Conservation (phyloP, 768 basidiomycete genomes). For the Kwoniella dejecticola region DNA sequence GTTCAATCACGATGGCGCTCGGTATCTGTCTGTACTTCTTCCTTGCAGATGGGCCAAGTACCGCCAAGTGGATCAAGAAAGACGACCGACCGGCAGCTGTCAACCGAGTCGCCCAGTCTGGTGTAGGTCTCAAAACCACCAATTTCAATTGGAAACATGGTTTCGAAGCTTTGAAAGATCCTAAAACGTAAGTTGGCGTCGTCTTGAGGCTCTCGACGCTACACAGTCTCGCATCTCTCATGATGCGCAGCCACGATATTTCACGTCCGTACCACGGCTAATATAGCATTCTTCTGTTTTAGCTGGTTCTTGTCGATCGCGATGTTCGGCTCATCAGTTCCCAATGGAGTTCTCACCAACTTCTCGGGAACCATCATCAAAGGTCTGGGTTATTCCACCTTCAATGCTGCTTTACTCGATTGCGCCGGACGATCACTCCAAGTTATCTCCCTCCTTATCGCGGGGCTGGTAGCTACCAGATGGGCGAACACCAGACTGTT, state of each 20-base stretch:
- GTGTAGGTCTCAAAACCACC: conserved; percentile 54
- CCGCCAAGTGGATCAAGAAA: conserved; percentile 52
- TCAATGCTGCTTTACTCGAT: conserved; percentile 54
- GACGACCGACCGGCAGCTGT: conserved; percentile 52
- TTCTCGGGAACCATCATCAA: conserved; percentile 55
- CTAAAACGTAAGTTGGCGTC: conserved; percentile 36
- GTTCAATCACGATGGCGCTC: conserved; percentile 49
- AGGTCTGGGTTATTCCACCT: conserved; percentile 50
- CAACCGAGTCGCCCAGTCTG: conserved; percentile 51
- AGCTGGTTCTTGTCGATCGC: conserved; percentile 51
- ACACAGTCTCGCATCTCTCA: too few relatives aligned
- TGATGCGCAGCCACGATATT: too few relatives aligned
- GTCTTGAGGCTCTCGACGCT: too few relatives aligned
- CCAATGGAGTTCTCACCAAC: conserved; percentile 56
- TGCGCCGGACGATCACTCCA: conserved; percentile 55
- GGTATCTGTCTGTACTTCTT: conserved; percentile 54
- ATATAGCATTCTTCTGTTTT: too few relatives aligned
- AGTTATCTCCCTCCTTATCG: conserved; percentile 55
- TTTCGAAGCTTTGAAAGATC: conserved; percentile 45
- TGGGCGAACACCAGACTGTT: conserved; percentile 50
- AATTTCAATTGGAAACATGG: conserved; percentile 50
- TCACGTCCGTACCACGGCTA: too few relatives aligned
- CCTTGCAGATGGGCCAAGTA: conserved; percentile 53
- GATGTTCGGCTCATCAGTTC: conserved; percentile 53
- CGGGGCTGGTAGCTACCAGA: conserved; percentile 51